These are phyloP conservation scores for Friedmanniomyces endolithicus DNA, from an alignment of 495 filamentous ascomycete species.

Conservation along the genomic window DNA sequence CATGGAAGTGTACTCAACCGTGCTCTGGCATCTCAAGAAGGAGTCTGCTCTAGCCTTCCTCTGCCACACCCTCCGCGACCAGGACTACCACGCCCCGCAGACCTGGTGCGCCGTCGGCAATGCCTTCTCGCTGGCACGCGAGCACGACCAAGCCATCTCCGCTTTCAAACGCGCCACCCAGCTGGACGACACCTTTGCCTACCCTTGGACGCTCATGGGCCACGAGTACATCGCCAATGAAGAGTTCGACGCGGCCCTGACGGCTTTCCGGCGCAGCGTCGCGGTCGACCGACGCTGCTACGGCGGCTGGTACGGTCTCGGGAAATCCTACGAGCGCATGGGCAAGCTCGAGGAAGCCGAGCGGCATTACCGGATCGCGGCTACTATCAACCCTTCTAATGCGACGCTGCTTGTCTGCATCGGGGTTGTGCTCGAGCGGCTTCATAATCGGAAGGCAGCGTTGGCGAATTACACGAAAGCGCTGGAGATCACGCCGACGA, in stretches of 20 bases:
- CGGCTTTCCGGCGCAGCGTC: conserved; percentile 70
- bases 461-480: conserved; percentile 69
- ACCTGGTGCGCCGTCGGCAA: conserved; percentile 95
- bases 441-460: conserved; percentile 63
- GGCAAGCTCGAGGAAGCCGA: conserved; percentile 85
- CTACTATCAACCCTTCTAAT: conserved; percentile 80
- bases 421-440: conserved; percentile 76
- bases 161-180: conserved; percentile 94
- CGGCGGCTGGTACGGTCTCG: conserved; percentile 94
- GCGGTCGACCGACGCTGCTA: conserved; percentile 80
- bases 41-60: conserved; percentile 86
- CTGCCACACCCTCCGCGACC: conserved; percentile 75
- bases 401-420: conserved; percentile 83
- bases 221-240: conserved; percentile 96
- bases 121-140: conserved; percentile 84
- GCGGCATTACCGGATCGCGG: conserved; percentile 76
- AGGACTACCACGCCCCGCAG: conserved; percentile 76
- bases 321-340: conserved; percentile 83
- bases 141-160: conserved; percentile 86
- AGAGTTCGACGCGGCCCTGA: conserved; percentile 87
- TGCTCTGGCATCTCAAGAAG: conserved; percentile 90
- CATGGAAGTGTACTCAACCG: conserved; percentile 95
- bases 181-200: conserved; percentile 70
- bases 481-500: conserved; percentile 64
- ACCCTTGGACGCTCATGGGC: conserved; percentile 88